phyloP scores from a whole-genome alignment of 352 stramenopile species.

The Pythium insidiosum region DNA sequence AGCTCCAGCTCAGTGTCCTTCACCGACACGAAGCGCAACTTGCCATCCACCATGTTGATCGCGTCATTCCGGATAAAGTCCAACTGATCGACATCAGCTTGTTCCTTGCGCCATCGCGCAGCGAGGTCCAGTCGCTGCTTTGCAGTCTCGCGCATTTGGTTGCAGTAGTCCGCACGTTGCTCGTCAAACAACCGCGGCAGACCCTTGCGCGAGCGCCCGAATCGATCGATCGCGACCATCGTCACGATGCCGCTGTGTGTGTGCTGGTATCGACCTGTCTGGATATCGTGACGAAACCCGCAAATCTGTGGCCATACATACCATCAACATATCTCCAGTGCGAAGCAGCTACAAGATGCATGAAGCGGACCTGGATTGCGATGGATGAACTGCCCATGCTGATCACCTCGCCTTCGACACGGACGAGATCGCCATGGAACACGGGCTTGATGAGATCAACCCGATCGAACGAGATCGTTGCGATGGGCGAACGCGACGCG shows the following conservation, averaged over 20 bases:
- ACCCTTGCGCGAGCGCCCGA: conserved; percentile 15
- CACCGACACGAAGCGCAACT: conserved; percentile 19
- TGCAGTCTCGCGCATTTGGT: conserved; percentile 11
- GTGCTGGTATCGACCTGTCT: conserved; percentile 20
- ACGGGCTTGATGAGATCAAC: conserved; percentile 23
- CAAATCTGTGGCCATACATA: no score
- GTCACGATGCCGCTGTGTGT: conserved; percentile 26
- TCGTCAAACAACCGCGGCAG: conserved; percentile 18
- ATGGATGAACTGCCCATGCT: conserved; percentile 21
- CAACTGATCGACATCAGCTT: conserved; percentile 20
- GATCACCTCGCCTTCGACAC: conserved; percentile 21
- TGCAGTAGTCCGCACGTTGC: conserved; percentile 4
- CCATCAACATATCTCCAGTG: no score
- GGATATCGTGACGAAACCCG: conserved; percentile 17
- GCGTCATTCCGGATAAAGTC: conserved; percentile 8
- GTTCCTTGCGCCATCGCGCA: conserved; percentile 18
- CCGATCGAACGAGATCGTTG: conserved; percentile 27
- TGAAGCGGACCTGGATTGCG: no score
- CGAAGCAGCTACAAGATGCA: no score
- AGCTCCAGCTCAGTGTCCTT: conserved; percentile 58
- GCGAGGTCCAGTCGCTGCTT: conserved; percentile 17
- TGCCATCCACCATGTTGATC: conserved; percentile 13
- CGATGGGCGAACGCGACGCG: conserved; percentile 11
- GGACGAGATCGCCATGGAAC: conserved; percentile 28
- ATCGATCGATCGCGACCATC: conserved; percentile 26